Evolutionary conservation across 2,329 filamentous ascomycete species (phyloP).

Genomic region (Knufia petricola): DNA sequence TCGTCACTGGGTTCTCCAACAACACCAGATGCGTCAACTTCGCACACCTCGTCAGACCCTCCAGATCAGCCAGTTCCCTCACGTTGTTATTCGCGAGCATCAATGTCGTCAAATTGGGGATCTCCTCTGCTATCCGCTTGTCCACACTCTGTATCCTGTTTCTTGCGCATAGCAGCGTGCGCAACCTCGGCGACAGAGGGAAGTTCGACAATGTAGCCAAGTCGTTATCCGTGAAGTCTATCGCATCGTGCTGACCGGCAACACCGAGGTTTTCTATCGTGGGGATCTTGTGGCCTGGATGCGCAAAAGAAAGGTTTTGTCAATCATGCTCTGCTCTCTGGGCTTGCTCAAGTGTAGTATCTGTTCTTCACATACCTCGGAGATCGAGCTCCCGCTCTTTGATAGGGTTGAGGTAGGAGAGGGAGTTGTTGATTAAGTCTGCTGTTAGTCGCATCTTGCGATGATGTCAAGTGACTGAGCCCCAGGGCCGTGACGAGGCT

Average conservation of each 20-base stretch:
- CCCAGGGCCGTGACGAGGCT: background rate
- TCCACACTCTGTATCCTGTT: conserved; percentile 83
- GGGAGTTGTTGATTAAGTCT: conserved; percentile 86
- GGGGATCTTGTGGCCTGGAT: conserved; percentile 93
- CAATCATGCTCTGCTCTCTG: conserved; percentile 59
- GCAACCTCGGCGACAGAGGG: conserved; percentile 78
- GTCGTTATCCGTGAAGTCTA: conserved; percentile 98
- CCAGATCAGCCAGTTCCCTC: conserved; percentile 74
- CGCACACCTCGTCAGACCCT: conserved; percentile 60
- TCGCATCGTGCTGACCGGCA: conserved; percentile 82
- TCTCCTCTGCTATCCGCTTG: conserved; percentile 58
- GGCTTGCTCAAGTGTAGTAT: conserved; percentile 64
- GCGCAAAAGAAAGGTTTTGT: conserved; percentile 54
- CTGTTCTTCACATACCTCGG: conserved; percentile 96
- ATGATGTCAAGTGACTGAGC: background rate
- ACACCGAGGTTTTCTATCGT: conserved; percentile 95
- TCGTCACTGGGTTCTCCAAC: conserved; percentile 78
- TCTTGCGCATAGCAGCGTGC: conserved; percentile 76
- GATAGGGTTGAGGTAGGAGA: conserved; percentile 96
- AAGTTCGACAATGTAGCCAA: conserved; percentile 85
- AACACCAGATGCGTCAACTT: conserved; percentile 71
- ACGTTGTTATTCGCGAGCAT: conserved; percentile 78
- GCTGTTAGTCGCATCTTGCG: conserved; percentile 78
- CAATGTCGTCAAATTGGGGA: conserved; percentile 74
- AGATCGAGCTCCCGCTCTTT: conserved; percentile 99